Base-by-base conservation (phyloP, 768 basidiomycete genomes). In the Rhizopogon salebrosus region DNA sequence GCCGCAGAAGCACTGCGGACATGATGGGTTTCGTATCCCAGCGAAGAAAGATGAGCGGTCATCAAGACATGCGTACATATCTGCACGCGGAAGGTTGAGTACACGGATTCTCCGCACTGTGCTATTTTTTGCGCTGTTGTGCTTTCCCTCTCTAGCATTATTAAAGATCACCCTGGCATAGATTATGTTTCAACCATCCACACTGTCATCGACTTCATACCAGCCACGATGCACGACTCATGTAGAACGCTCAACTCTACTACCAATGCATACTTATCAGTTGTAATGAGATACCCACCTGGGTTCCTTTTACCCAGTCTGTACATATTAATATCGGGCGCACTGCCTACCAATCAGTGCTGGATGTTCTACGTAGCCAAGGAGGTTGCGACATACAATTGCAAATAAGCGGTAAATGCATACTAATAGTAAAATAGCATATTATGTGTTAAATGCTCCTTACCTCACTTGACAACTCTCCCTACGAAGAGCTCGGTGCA, bases 1-100 rank as follows among this genome's bases (percentile, higher is more conserved):
- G 81, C 68, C 79, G 78, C 50, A 65, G 70, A 52, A 71, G 65
- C 49, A 77, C 69, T 42, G 66, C 60, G 18, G 64, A 66, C 43
- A 73, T 77, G 66, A 53, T 72, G 18, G 68, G 65, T n/a, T 59
- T 69, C 35, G 43, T 55, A 48, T 60, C 64, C 8, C 64, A 58
- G 39, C 63, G 66, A 46, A 68, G 60, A 63, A 64, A 65, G 54
- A 37, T 45, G 45, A 41, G 62, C 48, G 49, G 46, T 29, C 57
- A 69, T 41, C 67, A 64, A 16, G 41, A 54, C 27, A 53, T 67
- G 46, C 59, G 58, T 27, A 51, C 60, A 31, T 65, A 52, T 48
- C 43, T 67, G 41, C 60, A 51, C 16, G 57, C 60, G 5, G 60
- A 57, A 49, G 56, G 63, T 39, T 69, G 54, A 70, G 23, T 34